Evolutionary conservation across 1,139 yeast genomes (phyloP), one percentile per base, ranked within the genome.

Genomic region (Tardiomyces blankii): DNA sequence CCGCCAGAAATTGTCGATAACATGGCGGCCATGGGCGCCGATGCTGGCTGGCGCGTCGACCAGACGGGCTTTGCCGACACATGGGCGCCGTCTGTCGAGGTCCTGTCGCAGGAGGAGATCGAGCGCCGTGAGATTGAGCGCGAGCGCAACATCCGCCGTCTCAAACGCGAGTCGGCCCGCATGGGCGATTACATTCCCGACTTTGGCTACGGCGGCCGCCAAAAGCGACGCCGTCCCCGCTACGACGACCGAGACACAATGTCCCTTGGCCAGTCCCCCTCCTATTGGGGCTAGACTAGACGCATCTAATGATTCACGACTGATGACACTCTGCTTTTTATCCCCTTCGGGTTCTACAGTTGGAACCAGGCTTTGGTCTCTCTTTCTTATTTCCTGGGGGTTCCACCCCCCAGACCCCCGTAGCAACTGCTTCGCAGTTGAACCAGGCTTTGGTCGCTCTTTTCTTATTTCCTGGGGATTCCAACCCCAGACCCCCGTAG

Each of bases 111-210:
- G 43, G 89, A 91, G 74, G 98, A 91, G 65, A 87, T 91, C 48
- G 97, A 89, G 60, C 83, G 85, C 66, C 76, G 97, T 52, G 97
- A 91, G 61, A 87, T 89, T 54, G 98, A 93, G 65, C 80, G 95
- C 59, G 96, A 89, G 54, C 77, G 98, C 64, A 87, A 85, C 59
- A 75, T 87, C 51, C 78, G 98, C 64, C 78, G 98, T 61, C 72
- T 88, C 59, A 89, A 93, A 69, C 78, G 98, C 64, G 98, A 93
- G 41, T 48, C 55, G 9, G 51, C 55, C 4, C 49, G 58, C 16
- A 50, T 53, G 47, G 53, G 52, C 35, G 35, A 42, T 8, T 14
- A 30, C 35, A 58, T 62, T 23, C 54, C 62, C 4, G 68, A 64
- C 38, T 51, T 64, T 33, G 65, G 65, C 21, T 60, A 63, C 5